phyloP scores from a whole-genome alignment of 768 basidiomycete genomes.

The Tulasnella calospora region DNA sequence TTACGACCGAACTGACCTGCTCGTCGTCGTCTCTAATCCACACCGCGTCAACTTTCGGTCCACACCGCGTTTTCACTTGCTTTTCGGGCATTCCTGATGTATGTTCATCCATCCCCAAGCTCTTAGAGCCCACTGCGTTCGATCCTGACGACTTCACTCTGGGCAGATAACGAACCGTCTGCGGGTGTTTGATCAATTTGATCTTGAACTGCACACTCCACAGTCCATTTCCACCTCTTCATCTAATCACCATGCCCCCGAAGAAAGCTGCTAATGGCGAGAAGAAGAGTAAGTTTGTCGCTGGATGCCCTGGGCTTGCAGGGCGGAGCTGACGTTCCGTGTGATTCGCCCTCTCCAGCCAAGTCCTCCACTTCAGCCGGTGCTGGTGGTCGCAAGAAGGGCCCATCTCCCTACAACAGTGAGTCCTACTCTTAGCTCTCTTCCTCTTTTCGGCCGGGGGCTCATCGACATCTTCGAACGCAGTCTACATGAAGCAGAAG shows the following conservation, averaged over 20 bases:
- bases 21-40: conserved; percentile 23
- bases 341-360: conserved; percentile 19
- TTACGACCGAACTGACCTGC: conserved; percentile 12
- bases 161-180: background rate
- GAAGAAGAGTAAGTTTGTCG: conserved; percentile 25
- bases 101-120: background rate
- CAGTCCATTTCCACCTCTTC: background rate
- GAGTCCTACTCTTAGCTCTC: background rate
- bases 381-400: conserved; percentile 22
- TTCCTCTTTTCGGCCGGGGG: background rate
- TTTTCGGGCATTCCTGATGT: background rate
- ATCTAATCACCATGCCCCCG: conserved; percentile 15
- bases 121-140: background rate
- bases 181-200: conserved; percentile 11
- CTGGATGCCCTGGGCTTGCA: background rate
- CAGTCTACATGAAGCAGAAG: conserved; percentile 29
- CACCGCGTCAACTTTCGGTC: conserved; percentile 24
- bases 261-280: conserved; percentile 25
- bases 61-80: conserved; percentile 24
- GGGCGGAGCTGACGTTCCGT: background rate
- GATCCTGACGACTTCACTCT: conserved; percentile 23
- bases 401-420: conserved; percentile 28
- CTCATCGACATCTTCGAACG: background rate
- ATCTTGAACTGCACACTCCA: background rate
- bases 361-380: conserved; percentile 21